Conservation (phyloP, 495 filamentous ascomycete species). For the Melanomma pulvis-pyrius region DNA sequence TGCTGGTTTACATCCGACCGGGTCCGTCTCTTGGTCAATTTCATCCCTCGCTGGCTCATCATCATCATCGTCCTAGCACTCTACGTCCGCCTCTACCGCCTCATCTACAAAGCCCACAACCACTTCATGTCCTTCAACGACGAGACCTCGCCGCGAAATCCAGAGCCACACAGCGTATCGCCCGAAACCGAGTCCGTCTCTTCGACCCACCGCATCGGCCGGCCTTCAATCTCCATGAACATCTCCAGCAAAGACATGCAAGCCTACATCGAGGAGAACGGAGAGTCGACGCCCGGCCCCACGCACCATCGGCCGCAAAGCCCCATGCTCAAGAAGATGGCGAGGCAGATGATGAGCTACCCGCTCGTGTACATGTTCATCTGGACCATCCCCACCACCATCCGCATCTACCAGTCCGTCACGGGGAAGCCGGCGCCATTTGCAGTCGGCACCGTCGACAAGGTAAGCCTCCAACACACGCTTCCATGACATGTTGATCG, state of each 20-base stretch:
- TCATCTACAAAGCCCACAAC: slow-evolving; percentile 49
- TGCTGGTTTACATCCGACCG: slow-evolving; percentile 52
- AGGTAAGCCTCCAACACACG: slow-evolving; percentile 33
- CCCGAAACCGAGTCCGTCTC: slow-evolving; percentile 34
- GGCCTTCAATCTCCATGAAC: slow-evolving; percentile 18
- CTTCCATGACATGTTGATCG: not conserved
- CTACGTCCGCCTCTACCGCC: slow-evolving; percentile 48
- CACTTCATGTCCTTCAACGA: slow-evolving; percentile 46
- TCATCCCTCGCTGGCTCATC: slow-evolving; percentile 50
- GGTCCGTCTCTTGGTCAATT: slow-evolving; percentile 50
- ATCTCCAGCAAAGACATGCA: slow-evolving; percentile 28
- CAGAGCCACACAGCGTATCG: slow-evolving; percentile 3
- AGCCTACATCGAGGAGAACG: slow-evolving; percentile 13
- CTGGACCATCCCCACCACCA: slow-evolving; percentile 50
- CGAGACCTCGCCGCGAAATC: slow-evolving; percentile 10
- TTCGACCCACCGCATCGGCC: slow-evolving; percentile 31
- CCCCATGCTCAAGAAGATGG: slow-evolving; percentile 43
- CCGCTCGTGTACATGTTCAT: slow-evolving; percentile 50
- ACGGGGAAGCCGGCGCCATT: slow-evolving; percentile 45
- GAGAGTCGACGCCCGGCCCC: slow-evolving; percentile 1
- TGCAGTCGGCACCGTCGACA: slow-evolving; percentile 49
- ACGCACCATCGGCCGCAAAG: slow-evolving; percentile 22
- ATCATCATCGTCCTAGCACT: slow-evolving; percentile 47
- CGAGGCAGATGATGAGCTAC: slow-evolving; percentile 51
- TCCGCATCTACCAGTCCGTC: slow-evolving; percentile 50